These are phyloP conservation scores for Quercus rubra DNA, from an alignment of 306 rosid genomes.

Conservation along the genomic window DNA sequence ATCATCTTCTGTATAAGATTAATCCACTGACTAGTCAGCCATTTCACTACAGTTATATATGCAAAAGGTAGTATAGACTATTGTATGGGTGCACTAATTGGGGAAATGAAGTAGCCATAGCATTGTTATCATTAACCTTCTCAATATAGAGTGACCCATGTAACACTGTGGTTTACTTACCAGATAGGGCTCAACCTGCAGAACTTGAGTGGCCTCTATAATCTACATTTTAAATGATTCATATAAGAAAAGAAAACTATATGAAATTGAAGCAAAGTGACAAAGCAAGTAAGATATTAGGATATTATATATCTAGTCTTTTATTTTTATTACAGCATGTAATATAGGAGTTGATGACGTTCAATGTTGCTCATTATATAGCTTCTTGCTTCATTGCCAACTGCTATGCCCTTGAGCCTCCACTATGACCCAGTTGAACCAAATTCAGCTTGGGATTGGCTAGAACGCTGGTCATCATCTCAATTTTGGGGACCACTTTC, in stretches of 20 bases:
- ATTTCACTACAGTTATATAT: neutral
- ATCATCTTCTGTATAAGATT: neutral
- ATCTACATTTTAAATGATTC: neutral
- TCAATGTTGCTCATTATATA: constrained; percentile 21
- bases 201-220: neutral
- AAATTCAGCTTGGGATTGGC: constrained; percentile 40
- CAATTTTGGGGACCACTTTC: constrained; percentile 48
- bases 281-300: neutral
- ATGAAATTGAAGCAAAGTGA: neutral
- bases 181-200: neutral
- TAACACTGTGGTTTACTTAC: neutral
- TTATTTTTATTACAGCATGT: constrained; percentile 1
- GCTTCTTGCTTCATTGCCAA: constrained; percentile 49
- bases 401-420: constrained; percentile 33
- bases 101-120: neutral
- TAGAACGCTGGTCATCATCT: constrained; percentile 50
- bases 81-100: neutral
- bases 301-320: neutral
- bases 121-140: neutral
- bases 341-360: neutral
- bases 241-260: neutral
- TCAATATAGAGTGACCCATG: neutral
- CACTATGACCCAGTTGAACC: constrained; percentile 32
- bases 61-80: neutral
- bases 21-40: neutral